Conservation (phyloP, 208 protist species). For the Crithidia acanthocephali region DNA sequence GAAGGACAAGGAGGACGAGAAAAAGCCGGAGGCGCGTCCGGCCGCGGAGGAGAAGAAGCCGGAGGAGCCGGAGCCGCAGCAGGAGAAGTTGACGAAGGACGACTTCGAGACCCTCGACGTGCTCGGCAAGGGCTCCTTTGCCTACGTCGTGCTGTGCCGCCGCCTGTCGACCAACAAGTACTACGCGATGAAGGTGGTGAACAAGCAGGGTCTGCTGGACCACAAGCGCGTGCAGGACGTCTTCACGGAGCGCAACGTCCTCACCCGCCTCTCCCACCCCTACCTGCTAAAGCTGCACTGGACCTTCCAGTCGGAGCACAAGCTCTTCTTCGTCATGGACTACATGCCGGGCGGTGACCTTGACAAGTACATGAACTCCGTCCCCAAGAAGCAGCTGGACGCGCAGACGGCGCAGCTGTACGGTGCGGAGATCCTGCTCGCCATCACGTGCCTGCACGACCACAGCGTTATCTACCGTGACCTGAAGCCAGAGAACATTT, state of each 20-base stretch:
- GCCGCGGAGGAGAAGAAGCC: conserved; percentile 30
- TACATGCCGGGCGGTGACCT: conserved; percentile 95
- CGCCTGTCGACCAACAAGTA: conserved; percentile 90
- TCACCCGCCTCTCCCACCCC: conserved; percentile 93
- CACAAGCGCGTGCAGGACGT: conserved; percentile 93
- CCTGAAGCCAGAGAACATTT: conserved; percentile 94
- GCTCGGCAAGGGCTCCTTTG: conserved; percentile 96
- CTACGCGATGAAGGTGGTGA: conserved; percentile 96
- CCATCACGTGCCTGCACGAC: conserved; percentile 93
- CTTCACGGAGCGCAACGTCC: conserved; percentile 93
- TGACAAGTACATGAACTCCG: conserved; percentile 93
- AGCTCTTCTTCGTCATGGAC: conserved; percentile 96
- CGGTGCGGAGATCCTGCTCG: conserved; percentile 92
- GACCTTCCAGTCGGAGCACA: conserved; percentile 97
- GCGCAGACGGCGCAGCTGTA: conserved; percentile 92
- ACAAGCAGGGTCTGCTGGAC: conserved; percentile 91
- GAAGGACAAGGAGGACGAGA: conserved; percentile 88
- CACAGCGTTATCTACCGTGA: conserved; percentile 96
- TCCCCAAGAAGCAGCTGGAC: conserved; percentile 87
- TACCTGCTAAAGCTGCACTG: conserved; percentile 95
- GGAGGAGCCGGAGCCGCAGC: conserved; percentile 27
- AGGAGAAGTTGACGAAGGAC: conserved; percentile 90
- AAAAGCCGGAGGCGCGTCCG: conserved; percentile 26
- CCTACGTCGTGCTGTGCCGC: conserved; percentile 94
- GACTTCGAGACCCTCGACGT: conserved; percentile 94